Evolutionary conservation across 345 rosid genomes (phyloP).

Genomic region (Moringa oleifera): DNA sequence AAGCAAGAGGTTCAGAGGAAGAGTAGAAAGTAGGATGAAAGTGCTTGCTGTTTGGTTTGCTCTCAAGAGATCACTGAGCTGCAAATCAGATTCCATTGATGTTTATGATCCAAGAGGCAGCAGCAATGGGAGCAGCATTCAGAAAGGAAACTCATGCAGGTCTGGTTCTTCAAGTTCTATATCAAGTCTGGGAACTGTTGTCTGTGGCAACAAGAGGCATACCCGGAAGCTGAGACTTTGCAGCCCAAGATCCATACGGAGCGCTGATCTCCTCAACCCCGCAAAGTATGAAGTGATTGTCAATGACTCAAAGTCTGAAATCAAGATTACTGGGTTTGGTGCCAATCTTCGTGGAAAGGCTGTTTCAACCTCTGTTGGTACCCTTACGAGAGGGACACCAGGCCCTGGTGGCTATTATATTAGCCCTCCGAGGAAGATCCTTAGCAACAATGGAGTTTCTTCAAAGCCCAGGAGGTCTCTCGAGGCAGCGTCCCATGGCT

Average conservation of each 20-base stretch:
- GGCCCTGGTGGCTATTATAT: slow-evolving; percentile 17
- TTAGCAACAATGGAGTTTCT: slow-evolving; percentile 8
- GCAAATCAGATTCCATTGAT: slow-evolving; percentile 32
- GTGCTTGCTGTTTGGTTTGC: slow-evolving; percentile 43
- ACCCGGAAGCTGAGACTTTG: slow-evolving; percentile 18
- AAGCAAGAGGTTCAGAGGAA: background rate
- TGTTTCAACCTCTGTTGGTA: slow-evolving; percentile 19
- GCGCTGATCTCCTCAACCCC: slow-evolving; percentile 28
- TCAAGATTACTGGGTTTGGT: slow-evolving; percentile 25
- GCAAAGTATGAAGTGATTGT: slow-evolving; percentile 32
- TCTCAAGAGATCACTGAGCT: slow-evolving; percentile 40
- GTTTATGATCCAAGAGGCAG: slow-evolving; percentile 23
- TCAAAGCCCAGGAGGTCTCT: slow-evolving; percentile 8
- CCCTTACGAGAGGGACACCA: slow-evolving; percentile 26
- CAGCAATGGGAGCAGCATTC: slow-evolving; percentile 10
- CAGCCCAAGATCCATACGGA: slow-evolving; percentile 45
- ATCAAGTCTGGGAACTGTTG: slow-evolving; percentile 33
- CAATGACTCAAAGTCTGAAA: slow-evolving; percentile 28
- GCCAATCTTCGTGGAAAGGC: slow-evolving; percentile 1
- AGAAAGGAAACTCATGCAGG: slow-evolving; percentile 13
- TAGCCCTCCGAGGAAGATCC: slow-evolving; percentile 13
- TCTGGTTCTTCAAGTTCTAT: slow-evolving; percentile 37
- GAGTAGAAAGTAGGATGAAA: slow-evolving; percentile 5
- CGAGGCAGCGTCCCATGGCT: slow-evolving; percentile 15
- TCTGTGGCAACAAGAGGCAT: slow-evolving; percentile 33